Evolutionary conservation across 1,284 basidiomycete species (phyloP).

Genomic region (Cutaneotrichosporon cutaneum): DNA sequence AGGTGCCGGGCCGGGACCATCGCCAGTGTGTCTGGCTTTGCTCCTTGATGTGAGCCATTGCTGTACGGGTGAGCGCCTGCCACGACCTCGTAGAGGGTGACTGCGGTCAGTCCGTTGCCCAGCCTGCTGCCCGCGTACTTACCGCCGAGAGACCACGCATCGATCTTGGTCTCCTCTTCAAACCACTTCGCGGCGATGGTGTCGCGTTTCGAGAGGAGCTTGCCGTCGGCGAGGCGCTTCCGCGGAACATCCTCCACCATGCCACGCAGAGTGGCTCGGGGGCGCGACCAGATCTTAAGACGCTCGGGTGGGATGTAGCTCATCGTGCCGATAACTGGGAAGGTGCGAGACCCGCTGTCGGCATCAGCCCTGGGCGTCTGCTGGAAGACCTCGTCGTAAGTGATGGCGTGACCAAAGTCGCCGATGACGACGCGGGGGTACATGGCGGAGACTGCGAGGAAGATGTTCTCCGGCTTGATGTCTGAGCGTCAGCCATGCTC

Average conservation of each 20-base stretch:
- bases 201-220: conserved; percentile 13
- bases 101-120: no score
- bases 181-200: conserved; percentile 25
- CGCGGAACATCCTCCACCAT: conserved; percentile 12
- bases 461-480: conserved; percentile 48
- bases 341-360: neutral
- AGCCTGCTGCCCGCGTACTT: no score
- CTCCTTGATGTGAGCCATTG: neutral
- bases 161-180: conserved; percentile 23
- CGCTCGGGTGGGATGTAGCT: conserved; percentile 30
- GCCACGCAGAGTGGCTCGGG: conserved; percentile 1
- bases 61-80: conserved; percentile 17
- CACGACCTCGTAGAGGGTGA: conserved; percentile 18
- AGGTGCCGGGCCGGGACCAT: neutral
- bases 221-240: neutral
- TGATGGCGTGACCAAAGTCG: conserved; percentile 65
- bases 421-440: conserved; percentile 79
- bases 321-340: conserved; percentile 21
- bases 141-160: conserved; percentile 35
- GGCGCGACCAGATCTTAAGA: conserved; percentile 18
- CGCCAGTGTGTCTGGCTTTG: neutral
- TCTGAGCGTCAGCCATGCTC: conserved; percentile 3
- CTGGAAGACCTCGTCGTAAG: conserved; percentile 10
- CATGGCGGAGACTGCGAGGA: conserved; percentile 68
- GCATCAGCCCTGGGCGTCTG: neutral